Evolutionary conservation across 306 rosid species (phyloP).

Genomic region (Leucaena leucocephala): DNA sequence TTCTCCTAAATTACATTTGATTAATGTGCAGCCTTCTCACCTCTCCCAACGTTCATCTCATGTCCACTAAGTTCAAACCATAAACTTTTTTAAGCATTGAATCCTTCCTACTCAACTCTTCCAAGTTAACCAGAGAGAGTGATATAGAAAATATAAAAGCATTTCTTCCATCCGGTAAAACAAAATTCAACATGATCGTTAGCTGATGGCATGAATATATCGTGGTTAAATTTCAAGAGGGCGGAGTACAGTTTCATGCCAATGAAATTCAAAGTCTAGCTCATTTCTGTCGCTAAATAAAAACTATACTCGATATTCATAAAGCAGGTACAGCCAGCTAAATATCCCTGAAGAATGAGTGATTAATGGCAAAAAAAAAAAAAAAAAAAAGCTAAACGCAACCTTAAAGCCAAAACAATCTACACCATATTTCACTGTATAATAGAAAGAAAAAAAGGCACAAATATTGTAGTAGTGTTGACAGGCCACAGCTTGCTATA

Average conservation of each 20-base stretch:
- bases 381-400: background rate
- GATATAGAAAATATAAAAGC: too few species aligned
- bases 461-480: slow-evolving; percentile 19
- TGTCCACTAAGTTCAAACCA: too few species aligned
- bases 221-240: background rate
- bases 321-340: background rate
- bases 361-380: background rate
- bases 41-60: too few species aligned
- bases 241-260: background rate
- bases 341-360: background rate
- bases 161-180: too few species aligned
- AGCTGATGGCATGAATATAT: background rate
- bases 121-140: too few species aligned
- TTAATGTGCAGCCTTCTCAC: too few species aligned
- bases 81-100: too few species aligned
- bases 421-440: slow-evolving; percentile 13
- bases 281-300: background rate
- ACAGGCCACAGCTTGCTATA: slow-evolving; percentile 20
- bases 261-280: background rate
- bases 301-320: background rate
- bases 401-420: slow-evolving; percentile 4
- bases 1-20: too few species aligned
- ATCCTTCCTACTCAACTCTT: too few species aligned
- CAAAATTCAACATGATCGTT: background rate
- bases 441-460: slow-evolving; percentile 7